Evolutionary conservation across 306 rosid genomes (phyloP), one percentile per base, ranked within the genome.

Genomic region (Phaseolus lunatus): DNA sequence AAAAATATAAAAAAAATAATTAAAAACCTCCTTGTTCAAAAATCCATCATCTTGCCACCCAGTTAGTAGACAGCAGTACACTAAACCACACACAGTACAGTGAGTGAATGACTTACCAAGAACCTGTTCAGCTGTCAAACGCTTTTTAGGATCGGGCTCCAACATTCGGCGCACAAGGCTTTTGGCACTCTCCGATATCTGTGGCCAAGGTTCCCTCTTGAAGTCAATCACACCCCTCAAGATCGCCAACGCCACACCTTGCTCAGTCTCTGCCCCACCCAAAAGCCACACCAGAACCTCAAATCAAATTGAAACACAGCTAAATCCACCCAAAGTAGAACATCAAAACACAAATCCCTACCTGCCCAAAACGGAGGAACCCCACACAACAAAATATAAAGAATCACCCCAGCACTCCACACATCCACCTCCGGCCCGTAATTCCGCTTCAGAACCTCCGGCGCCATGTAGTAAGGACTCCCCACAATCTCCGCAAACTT

Each of bases 141-240:
- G 98, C 81, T 78, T 94, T 78, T 72, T 87, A 9, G 94, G 98
- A 76, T 94, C 96, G 0, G 88, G 96, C 41, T 94, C 89, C 81
- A 94, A 83, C 98, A 94, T 91, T 85, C 85, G 89, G 77, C 85
- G 72, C 20, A 94, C 98, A 44, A 94, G 97, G 80, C 91, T 88
- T 82, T 94, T 94, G 19, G 98, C 97, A 85, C 91, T 81, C 54
- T 91, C 97, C 5, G 98, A 94, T 82, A 94, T 88, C 85, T 90
- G 98, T 82, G 98, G 98, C 98, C 98, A 94, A 22, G 98, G 98
- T 73, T 91, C 97, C 87, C 94, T 87, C 83, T 88, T 94, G 84
- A 94, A 94, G 84, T 94, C 96, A 80, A 94, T 83, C 65, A 87
- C 90, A 5, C 98, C 89, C 73, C 98, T 90, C 79, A 94, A 85